phyloP scores from a whole-genome alignment of 225 moss, liverwort and hornwort species.

The Takakia lepidozioides region DNA sequence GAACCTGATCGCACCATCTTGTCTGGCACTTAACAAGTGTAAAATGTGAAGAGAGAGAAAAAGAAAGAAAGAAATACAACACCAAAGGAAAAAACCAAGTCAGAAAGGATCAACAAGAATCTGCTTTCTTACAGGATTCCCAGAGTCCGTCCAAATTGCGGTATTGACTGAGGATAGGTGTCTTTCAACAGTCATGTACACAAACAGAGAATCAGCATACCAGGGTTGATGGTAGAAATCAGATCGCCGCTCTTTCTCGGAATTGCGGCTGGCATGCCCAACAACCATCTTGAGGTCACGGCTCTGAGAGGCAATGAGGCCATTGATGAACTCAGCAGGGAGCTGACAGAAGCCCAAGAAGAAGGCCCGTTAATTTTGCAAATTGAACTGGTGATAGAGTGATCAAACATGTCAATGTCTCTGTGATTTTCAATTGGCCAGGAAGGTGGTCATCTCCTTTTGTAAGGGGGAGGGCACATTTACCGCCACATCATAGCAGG shows the following conservation, averaged over 20 bases:
- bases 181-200: too few species aligned
- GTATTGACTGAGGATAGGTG: too few species aligned
- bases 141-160: too few species aligned
- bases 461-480: conserved; percentile 85
- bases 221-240: conserved; percentile 99
- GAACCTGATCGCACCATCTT: too few species aligned
- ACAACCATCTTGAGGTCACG: conserved; percentile 92
- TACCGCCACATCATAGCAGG: conserved; percentile 90
- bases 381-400: conserved; percentile 69
- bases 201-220: too few species aligned
- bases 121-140: too few species aligned
- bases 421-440: conserved; percentile 90
- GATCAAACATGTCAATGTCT: conserved; percentile 83
- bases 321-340: conserved; percentile 93
- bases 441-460: conserved; percentile 90
- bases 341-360: conserved; percentile 96
- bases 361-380: conserved; percentile 92
- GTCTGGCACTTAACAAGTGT: too few species aligned
- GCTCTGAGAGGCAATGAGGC: conserved; percentile 94
- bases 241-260: conserved; percentile 96
- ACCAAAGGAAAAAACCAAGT: too few species aligned
- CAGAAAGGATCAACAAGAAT: too few species aligned
- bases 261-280: conserved; percentile 80
- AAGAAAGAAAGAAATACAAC: too few species aligned
- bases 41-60: too few species aligned